Base-by-base conservation (phyloP, 75 land plant genomes). In the Selaginella moellendorffii region DNA sequence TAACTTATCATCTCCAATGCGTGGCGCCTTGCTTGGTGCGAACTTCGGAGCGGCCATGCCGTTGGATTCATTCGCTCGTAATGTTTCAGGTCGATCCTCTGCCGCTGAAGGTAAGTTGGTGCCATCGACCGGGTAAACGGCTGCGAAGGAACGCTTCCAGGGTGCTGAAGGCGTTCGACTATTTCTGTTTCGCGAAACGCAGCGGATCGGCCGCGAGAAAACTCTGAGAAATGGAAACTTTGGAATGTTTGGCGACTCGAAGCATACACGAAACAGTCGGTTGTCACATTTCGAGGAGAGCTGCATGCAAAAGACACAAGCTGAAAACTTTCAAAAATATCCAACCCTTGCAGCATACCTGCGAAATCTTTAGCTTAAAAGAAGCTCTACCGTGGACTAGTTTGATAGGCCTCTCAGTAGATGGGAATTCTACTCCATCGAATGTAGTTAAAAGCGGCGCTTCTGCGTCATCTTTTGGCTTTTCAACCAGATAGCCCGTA, bases 221-320 rank as follows among this genome's bases (percentile, higher is more conserved):
- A 75, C 82, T 75, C 80, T 71, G 9, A 83, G 77, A 71, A 88
- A 88, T 29, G 86, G 95, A 69, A 68, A 86, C n/a, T 54, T 72
- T 12, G 75, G 71, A 53, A 52, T 24, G 27, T 69, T 71, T 30
- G 76, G 58, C 42, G 83, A 65, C 27, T 71, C 74, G 72, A 88
- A 88, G 53, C 77, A 76, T 8, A 88, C 81, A 24, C 81, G 79
- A 69, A 88, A 88, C 30, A 86, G 70, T 51, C 82, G 77, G 42
- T 86, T 86, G 63, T 86, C 90, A 64, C 87, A 86, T 69, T 88
- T 88, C 28, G 90, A 88, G 9, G 95, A 88, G 5, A 88, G 85
- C 95, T 88, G 95, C 29, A 72, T 62, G 52, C 20, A 30, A 63
- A n/a, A 66, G 28, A 18, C 28, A 62, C 66, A 67, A 10, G 63